phyloP scores from a whole-genome alignment of 768 basidiomycete genomes.

The Russula lepida region DNA sequence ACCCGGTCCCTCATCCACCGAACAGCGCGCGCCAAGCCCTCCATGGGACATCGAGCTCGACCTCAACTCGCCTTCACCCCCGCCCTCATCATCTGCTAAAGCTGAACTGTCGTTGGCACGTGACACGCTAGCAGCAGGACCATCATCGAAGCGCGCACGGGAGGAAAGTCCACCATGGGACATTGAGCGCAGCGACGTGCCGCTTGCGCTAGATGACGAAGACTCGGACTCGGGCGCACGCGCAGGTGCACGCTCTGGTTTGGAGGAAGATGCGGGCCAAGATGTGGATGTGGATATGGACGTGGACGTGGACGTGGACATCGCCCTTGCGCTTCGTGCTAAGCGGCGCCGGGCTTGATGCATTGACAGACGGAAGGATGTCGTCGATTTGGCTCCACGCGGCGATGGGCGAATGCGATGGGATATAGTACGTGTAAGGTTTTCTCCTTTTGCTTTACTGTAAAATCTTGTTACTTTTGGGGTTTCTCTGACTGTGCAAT shows the following conservation, averaged over 20 bases:
- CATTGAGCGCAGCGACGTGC: slow-evolving; percentile 9
- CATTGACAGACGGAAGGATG: neutral
- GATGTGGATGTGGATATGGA: slow-evolving; percentile 8
- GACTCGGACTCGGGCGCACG: neutral
- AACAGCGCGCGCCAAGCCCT: slow-evolving; percentile 27
- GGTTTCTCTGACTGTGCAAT: too few species aligned
- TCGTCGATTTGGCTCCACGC: neutral
- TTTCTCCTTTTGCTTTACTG: neutral
- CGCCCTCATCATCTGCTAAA: neutral
- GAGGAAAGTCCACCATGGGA: slow-evolving; percentile 18
- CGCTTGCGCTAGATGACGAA: neutral
- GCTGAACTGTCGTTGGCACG: neutral
- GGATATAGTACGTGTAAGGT: neutral
- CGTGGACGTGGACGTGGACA: neutral
- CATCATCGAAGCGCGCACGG: slow-evolving; percentile 1
- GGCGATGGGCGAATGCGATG: neutral
- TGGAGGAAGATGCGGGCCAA: neutral
- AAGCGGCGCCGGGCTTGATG: slow-evolving; percentile 11
- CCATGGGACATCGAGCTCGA: slow-evolving; percentile 70
- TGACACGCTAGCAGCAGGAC: neutral
- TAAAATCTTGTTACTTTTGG: neutral
- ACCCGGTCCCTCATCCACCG: too few species aligned
- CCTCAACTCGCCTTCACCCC: slow-evolving; percentile 26
- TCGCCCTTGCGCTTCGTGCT: slow-evolving; percentile 11
- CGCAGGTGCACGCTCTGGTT: neutral